Evolutionary conservation across 768 basidiomycete species (phyloP).

Genomic region (Mycena olivaceomarginata): DNA sequence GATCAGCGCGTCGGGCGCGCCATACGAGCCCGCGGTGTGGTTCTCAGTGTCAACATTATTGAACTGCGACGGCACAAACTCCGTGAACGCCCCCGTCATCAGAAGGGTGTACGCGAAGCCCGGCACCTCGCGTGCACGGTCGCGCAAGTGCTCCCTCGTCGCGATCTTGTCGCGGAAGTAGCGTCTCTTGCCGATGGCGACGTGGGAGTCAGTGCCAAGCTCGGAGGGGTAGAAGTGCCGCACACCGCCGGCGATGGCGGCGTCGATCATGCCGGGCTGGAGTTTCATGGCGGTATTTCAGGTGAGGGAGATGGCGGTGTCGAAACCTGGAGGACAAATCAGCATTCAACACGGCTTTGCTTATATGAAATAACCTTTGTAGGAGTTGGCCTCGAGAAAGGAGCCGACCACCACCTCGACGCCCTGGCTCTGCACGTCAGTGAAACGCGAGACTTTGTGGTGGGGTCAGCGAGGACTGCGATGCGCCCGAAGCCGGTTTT

Average conservation of each 20-base stretch:
- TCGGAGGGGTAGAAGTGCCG: slow-evolving; percentile 1
- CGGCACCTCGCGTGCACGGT: slow-evolving; percentile 16
- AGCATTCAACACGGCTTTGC: neutral
- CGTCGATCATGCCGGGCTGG: slow-evolving; percentile 22
- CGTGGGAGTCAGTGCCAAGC: slow-evolving; percentile 6
- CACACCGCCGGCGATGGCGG: slow-evolving; percentile 16
- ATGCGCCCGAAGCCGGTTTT: slow-evolving; percentile 7
- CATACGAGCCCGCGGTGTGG: slow-evolving; percentile 19
- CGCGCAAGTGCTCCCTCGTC: slow-evolving; percentile 2
- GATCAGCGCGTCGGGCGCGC: slow-evolving; percentile 5
- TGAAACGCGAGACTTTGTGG: slow-evolving; percentile 11
- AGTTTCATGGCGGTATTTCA: slow-evolving; percentile 17
- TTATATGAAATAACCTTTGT: slow-evolving; percentile 4
- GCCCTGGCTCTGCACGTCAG: neutral
- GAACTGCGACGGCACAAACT: slow-evolving; percentile 1
- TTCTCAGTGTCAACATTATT: slow-evolving; percentile 12
- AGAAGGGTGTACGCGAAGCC: slow-evolving; percentile 13
- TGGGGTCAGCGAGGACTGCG: slow-evolving; percentile 16
- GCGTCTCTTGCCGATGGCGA: slow-evolving; percentile 4
- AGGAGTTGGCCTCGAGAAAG: slow-evolving; percentile 13
- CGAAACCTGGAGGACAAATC: too few relatives aligned
- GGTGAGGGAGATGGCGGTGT: neutral
- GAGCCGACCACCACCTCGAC: slow-evolving; percentile 10
- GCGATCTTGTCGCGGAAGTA: slow-evolving; percentile 9
- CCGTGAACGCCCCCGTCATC: slow-evolving; percentile 18